A percentile compares a stretch with the other conserved stretches of the same genome.
These are phyloP conservation scores for Wickerhamomyces sp. DNA, from an alignment of 1,139 yeast genomes.

Conservation along the genomic window DNA sequence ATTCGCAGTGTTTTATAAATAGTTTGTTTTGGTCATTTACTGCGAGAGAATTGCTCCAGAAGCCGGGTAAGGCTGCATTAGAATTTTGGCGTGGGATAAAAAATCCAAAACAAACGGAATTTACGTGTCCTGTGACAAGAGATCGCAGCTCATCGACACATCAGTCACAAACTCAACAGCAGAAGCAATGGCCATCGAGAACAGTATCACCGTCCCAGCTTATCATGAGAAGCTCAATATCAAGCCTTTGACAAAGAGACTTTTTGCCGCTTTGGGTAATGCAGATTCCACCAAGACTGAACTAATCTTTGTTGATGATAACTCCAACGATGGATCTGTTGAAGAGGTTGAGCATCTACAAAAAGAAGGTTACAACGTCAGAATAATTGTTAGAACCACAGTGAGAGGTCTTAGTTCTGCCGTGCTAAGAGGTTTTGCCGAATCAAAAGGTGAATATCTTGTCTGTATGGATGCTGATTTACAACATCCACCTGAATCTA, in stretches of 20 bases:
- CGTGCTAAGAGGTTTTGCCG: slow-evolving; percentile 38
- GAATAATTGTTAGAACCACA: slow-evolving; percentile 39
- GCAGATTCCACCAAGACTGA: slow-evolving; percentile 34
- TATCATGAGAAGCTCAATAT: slow-evolving; percentile 41
- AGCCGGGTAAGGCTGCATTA: too few relatives aligned
- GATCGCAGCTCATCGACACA: too few relatives aligned
- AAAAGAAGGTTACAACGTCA: slow-evolving; percentile 38
- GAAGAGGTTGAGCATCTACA: slow-evolving; percentile 39
- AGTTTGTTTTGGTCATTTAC: too few relatives aligned
- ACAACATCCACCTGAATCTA: slow-evolving; percentile 44
- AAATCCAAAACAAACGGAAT: too few relatives aligned
- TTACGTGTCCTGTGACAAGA: too few relatives aligned
- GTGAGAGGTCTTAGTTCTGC: slow-evolving; percentile 44
- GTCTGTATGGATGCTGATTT: slow-evolving; percentile 46
- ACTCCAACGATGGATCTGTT: slow-evolving; percentile 43
- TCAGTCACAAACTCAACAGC: neutral
- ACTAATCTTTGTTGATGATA: slow-evolving; percentile 42
- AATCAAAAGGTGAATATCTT: slow-evolving; percentile 37
- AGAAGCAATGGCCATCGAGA: slow-evolving; percentile 27
- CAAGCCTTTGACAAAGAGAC: slow-evolving; percentile 38
- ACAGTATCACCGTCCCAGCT: slow-evolving; percentile 41
- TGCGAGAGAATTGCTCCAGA: too few relatives aligned
- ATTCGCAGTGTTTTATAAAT: too few relatives aligned
- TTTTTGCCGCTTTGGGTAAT: slow-evolving; percentile 40
- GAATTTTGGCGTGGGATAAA: too few relatives aligned